phyloP scores from a whole-genome alignment of 164 flowering plant genomes.

The Liriodendron chinense region DNA sequence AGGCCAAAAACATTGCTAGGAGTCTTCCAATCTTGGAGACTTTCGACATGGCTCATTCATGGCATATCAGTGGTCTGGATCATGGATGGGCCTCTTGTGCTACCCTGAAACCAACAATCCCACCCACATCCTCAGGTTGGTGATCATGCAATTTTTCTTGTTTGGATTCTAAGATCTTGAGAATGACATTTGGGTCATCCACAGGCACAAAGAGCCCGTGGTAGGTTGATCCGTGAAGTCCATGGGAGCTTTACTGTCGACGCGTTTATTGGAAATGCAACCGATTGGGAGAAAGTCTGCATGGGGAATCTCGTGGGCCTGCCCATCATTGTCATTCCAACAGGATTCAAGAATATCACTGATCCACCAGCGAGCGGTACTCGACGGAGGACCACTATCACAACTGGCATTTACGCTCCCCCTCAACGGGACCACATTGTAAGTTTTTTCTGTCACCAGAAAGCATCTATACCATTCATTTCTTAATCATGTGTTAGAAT shows the following conservation, averaged over 20 bases:
- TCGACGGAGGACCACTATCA: constrained; percentile 56
- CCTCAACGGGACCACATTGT: constrained; percentile 82
- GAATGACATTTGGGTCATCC: not conserved
- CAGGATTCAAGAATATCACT: constrained; percentile 54
- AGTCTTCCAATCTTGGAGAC: no score
- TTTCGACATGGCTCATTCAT: no score
- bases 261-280: constrained; percentile 85
- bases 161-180: not conserved
- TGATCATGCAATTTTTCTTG: not conserved
- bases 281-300: constrained; percentile 93
- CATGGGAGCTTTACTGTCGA: constrained; percentile 67
- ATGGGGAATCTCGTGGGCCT: constrained; percentile 88
- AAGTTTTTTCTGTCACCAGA: constrained; percentile 23
- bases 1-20: not conserved
- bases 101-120: not conserved
- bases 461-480: not conserved
- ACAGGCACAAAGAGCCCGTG: constrained; percentile 94
- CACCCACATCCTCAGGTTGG: not conserved
- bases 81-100: not conserved
- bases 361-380: constrained; percentile 46
- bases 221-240: constrained; percentile 67
- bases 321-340: constrained; percentile 78
- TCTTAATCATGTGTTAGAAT: not conserved
- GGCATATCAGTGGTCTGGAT: not conserved
- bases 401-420: constrained; percentile 85